These are phyloP conservation scores for Mucor circinelloides DNA, from an alignment of 371 early-diverging fungal species.

Conservation along the genomic window DNA sequence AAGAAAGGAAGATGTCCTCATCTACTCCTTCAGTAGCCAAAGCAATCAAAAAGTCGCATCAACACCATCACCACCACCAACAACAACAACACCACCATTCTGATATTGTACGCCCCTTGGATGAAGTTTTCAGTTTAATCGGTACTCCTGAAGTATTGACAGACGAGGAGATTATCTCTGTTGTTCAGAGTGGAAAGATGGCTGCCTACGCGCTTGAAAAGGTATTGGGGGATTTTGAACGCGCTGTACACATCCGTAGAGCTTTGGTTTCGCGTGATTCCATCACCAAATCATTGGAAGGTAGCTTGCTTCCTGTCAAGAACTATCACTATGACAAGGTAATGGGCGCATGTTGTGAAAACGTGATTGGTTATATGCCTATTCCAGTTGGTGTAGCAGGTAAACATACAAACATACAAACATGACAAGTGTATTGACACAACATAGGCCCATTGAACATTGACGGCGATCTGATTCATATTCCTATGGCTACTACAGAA, in stretches of 20 bases:
- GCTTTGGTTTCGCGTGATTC: slow-evolving; percentile 75
- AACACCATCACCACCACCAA: neutral
- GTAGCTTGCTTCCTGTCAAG: slow-evolving; percentile 73
- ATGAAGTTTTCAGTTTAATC: neutral
- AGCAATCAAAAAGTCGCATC: neutral
- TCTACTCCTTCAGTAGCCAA: neutral
- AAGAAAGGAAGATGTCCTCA: neutral
- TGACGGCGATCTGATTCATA: slow-evolving; percentile 77
- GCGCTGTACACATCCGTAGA: slow-evolving; percentile 88
- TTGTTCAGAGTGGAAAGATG: slow-evolving; percentile 75
- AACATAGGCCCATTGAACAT: slow-evolving; percentile 64
- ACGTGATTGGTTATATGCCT: slow-evolving; percentile 95
- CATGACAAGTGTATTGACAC: neutral
- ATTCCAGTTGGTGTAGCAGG: slow-evolving; percentile 92
- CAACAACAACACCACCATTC: neutral
- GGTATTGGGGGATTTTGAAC: slow-evolving; percentile 70
- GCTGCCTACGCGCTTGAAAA: slow-evolving; percentile 88
- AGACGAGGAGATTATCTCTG: slow-evolving; percentile 78
- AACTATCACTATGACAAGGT: slow-evolving; percentile 91
- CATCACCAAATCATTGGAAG: slow-evolving; percentile 66
- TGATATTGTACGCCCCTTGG: neutral
- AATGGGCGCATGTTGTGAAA: slow-evolving; percentile 95
- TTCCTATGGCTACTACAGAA: slow-evolving; percentile 98
- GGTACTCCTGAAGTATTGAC: slow-evolving; percentile 6
- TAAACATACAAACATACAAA: neutral